Evolutionary conservation across 768 basidiomycete genomes (phyloP).

Genomic region (Xerocomellus dryophilus): DNA sequence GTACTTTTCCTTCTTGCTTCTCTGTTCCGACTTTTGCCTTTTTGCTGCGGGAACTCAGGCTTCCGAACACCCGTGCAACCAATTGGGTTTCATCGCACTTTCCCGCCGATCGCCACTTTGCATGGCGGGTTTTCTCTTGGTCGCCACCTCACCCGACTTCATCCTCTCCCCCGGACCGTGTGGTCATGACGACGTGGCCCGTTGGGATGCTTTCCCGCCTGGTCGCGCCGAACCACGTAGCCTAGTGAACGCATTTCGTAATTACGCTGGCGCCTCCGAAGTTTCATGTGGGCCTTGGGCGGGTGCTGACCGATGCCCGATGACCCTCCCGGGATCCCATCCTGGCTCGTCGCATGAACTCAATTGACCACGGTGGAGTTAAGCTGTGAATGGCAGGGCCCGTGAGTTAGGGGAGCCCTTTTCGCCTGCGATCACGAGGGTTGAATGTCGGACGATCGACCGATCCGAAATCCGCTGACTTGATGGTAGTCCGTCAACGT

Average conservation of each 20-base stretch:
- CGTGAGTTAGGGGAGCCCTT: neutral
- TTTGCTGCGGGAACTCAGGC: conserved; percentile 1
- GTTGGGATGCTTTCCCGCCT: neutral
- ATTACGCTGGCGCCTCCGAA: neutral
- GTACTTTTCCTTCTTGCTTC: neutral
- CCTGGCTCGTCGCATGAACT: neutral
- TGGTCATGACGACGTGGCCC: conserved; percentile 1
- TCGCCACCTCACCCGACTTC: too few relatives aligned
- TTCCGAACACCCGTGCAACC: neutral
- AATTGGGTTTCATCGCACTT: neutral
- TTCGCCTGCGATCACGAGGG: neutral
- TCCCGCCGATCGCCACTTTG: neutral
- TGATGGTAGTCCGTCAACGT: neutral
- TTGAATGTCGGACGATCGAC: neutral
- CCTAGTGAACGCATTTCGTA: neutral
- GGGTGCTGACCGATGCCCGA: neutral
- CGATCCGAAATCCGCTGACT: too few relatives aligned
- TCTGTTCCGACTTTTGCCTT: neutral
- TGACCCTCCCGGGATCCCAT: neutral
- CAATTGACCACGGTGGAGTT: neutral
- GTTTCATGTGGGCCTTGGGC: conserved; percentile 3
- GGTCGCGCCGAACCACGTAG: neutral
- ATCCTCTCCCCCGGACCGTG: neutral
- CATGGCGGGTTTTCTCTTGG: neutral
- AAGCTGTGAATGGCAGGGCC: neutral